These are phyloP conservation scores for Fomitiporia mediterranea DNA, from an alignment of 1,284 basidiomycete species.

Conservation along the genomic window DNA sequence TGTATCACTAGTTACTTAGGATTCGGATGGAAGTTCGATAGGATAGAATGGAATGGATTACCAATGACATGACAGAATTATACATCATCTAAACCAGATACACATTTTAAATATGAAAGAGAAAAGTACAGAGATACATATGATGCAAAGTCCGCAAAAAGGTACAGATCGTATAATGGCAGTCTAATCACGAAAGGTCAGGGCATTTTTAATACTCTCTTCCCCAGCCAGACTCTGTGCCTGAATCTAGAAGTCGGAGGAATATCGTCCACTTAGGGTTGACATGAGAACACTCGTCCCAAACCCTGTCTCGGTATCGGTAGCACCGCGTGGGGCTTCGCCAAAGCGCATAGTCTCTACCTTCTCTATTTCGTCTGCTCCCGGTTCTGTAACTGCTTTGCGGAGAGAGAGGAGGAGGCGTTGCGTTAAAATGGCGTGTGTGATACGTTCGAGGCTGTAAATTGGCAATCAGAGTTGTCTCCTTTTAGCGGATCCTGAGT, in stretches of 20 bases:
- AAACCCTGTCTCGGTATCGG: not conserved
- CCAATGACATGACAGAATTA: too few relatives aligned
- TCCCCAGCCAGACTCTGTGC: too few relatives aligned
- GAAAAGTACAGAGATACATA: not conserved
- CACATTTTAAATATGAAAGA: not conserved
- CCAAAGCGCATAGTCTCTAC: not conserved
- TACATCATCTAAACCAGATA: too few relatives aligned
- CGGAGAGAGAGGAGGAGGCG: slow-evolving; percentile 3
- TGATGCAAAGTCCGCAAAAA: too few relatives aligned
- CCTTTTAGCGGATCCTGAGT: not conserved
- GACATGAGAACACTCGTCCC: not conserved
- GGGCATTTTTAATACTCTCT: too few relatives aligned
- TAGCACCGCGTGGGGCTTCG: not conserved
- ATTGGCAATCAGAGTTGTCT: not conserved
- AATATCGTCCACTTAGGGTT: too few relatives aligned
- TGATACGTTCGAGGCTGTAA: slow-evolving; percentile 6
- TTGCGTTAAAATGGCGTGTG: slow-evolving; percentile 2
- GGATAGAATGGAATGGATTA: not conserved
- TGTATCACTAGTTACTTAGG: not conserved
- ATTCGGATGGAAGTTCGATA: not conserved
- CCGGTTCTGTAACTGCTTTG: not conserved
- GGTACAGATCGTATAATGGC: too few relatives aligned
- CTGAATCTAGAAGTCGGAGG: too few relatives aligned
- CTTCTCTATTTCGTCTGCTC: not conserved
- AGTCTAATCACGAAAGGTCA: too few relatives aligned